Base-by-base conservation (phyloP, 805 yeast genomes). In the Zygosaccharomyces rouxii region DNA sequence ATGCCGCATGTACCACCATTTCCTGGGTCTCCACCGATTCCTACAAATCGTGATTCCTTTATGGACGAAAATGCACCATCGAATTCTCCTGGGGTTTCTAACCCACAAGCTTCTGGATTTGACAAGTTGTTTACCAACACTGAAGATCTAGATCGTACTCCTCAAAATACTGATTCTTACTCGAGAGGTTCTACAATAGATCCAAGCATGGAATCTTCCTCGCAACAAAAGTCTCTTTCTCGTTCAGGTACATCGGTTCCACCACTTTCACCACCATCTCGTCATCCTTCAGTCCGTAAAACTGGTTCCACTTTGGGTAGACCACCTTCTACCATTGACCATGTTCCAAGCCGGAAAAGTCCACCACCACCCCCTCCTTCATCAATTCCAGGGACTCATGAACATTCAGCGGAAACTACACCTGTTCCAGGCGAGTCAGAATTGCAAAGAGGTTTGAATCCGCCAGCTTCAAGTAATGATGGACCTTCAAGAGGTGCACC, bases 401-500 rank as follows among this genome's bases (percentile, higher is more conserved):
- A 39, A 1, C 10, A 19, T 11, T 11, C 33, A 16, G 4, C 4
- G 11, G 42, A 18, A 7, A 21, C 21, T 9, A 33, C 35, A 14
- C 21, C 33, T 5, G 14, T 16, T 39, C 42, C 22, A 26, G 21
- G 18, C 7, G 42, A 11, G 4, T 22, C 41, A 14, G 23, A 7
- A 7, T 29, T 16, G 11, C 23, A 22, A 25, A 16, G 2, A 3
- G 21, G 6, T 25, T 13, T 21, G 11, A n/a, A 11, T 14, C 21
- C 42, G 16, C 21, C 42, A 19, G 14, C 5, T 14, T 19, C 42
- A 22, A 6, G 6, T 22, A 22, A 22, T 22, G 23, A 22, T 22
- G 23, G 23, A n/a, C 44, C 54, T n/a, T 31, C 41, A n/a, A 52
- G 56, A 14, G 47, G 49, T 18, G 33, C 51, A 21, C 46, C 46